A percentile compares a stretch with the other conserved stretches of the same genome.
These are phyloP conservation scores for Starmerella scarabaei DNA, from an alignment of 805 yeast species.

Conservation along the genomic window DNA sequence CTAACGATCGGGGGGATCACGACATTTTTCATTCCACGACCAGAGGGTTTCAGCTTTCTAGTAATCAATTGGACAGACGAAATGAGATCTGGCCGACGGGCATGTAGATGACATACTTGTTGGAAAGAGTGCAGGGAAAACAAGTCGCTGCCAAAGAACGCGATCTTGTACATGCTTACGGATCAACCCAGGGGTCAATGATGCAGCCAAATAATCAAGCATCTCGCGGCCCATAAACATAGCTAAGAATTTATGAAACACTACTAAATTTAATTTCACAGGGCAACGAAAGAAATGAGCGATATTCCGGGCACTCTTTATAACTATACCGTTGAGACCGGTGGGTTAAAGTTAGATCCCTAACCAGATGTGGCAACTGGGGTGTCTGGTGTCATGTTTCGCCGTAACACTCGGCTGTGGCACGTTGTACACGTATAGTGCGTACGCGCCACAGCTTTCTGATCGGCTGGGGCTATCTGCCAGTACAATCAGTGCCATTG, in stretches of 20 bases:
- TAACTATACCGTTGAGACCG: too few species aligned
- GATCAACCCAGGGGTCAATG: neutral
- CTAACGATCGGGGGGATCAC: conserved; percentile 15
- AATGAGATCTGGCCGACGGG: conserved; percentile 6
- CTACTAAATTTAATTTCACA: too few species aligned
- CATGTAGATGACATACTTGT: conserved; percentile 8
- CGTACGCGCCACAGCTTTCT: conserved; percentile 69
- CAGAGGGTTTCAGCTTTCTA: conserved; percentile 18
- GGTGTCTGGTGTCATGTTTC: conserved; percentile 21
- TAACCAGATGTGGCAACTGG: conserved; percentile 17
- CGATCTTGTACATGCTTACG: conserved; percentile 11
- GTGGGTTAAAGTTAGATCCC: too few species aligned
- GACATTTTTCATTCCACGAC: conserved; percentile 19
- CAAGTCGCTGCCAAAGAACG: conserved; percentile 21
- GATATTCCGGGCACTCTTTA: too few species aligned
- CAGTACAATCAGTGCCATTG: conserved; percentile 49
- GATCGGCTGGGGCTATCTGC: conserved; percentile 43
- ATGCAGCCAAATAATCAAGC: too few species aligned
- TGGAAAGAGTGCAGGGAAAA: conserved; percentile 16
- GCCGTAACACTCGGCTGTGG: conserved; percentile 33
- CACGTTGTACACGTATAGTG: conserved; percentile 61
- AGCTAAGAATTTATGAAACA: too few species aligned
- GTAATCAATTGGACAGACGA: conserved; percentile 9
- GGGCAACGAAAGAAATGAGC: too few species aligned
- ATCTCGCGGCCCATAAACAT: too few species aligned